Evolutionary conservation across 2,329 filamentous ascomycete genomes (phyloP).

Genomic region (Ascochyta clinopodiicola): DNA sequence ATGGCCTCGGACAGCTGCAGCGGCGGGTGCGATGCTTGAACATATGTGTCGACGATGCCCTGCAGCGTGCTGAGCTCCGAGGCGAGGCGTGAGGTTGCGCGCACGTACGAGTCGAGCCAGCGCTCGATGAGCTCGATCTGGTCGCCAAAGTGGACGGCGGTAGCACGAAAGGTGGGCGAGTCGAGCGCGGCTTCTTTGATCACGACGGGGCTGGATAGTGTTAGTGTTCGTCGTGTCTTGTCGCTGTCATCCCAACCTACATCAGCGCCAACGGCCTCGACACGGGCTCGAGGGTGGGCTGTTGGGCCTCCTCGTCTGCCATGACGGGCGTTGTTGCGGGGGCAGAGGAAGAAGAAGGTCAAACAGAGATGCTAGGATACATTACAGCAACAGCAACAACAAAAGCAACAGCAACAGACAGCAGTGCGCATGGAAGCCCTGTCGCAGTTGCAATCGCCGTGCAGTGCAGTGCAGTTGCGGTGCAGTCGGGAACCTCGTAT

Average conservation of each 20-base stretch:
- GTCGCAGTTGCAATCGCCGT: neutral
- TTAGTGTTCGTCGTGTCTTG: conserved; percentile 8
- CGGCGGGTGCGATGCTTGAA: conserved; percentile 77
- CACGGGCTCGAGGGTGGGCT: conserved; percentile 48
- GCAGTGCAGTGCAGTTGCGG: no score
- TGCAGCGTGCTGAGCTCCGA: conserved; percentile 77
- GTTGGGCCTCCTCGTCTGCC: conserved; percentile 43
- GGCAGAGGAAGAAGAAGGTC: no score
- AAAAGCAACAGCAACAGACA: no score
- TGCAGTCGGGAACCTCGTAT: conserved; percentile 11
- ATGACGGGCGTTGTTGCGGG: conserved; percentile 24
- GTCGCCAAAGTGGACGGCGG: conserved; percentile 83
- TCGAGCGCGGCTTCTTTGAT: conserved; percentile 96
- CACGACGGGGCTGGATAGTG: conserved; percentile 70
- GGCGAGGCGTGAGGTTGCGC: conserved; percentile 66
- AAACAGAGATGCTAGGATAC: no score
- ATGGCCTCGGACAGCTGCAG: conserved; percentile 78
- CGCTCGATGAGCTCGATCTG: conserved; percentile 89
- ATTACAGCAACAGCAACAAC: no score
- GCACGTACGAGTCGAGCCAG: conserved; percentile 82
- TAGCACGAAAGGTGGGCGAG: conserved; percentile 92
- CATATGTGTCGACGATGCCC: conserved; percentile 76
- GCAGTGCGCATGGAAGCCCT: no score
- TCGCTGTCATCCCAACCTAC: conserved; percentile 32
- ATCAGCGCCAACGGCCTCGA: conserved; percentile 51